phyloP scores from a whole-genome alignment of 495 filamentous ascomycete species.

The Podospora conica region DNA sequence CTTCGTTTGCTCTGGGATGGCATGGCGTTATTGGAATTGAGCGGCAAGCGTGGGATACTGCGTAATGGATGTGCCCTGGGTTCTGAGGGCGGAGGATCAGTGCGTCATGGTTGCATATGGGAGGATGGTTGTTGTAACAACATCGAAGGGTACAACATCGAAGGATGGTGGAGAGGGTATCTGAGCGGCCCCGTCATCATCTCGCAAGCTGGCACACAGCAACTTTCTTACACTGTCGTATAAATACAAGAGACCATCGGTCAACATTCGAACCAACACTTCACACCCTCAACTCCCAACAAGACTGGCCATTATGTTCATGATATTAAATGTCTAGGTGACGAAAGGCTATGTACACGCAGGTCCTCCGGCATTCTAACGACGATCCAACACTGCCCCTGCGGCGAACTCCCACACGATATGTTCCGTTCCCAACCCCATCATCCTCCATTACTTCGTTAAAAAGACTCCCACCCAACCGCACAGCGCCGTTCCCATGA shows the following conservation, averaged over 20 bases:
- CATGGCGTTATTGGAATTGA: not conserved
- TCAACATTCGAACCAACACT: not conserved
- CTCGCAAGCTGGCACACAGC: not conserved
- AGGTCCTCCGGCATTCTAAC: not conserved
- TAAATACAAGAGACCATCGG: not conserved
- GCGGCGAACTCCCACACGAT: not conserved
- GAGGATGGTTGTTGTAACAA: not conserved
- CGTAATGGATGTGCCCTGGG: not conserved
- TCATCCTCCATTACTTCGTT: slow-evolving; percentile 17
- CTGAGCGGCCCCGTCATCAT: not conserved
- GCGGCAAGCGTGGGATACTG: not conserved
- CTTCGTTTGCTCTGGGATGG: not conserved
- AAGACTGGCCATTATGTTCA: not conserved
- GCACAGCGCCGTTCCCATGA: not conserved
- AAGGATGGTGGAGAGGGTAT: not conserved
- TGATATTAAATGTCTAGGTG: not conserved
- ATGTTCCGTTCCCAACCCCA: not conserved
- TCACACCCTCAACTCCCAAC: not conserved
- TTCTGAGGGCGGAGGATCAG: not conserved
- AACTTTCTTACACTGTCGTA: not conserved
- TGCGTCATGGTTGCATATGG: slow-evolving; percentile 1
- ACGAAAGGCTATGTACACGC: slow-evolving; percentile 6
- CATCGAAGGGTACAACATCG: too few species aligned
- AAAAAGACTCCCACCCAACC: not conserved
- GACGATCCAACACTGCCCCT: not conserved